Base-by-base conservation (phyloP, 495 filamentous ascomycete genomes). In the Cryomyces antarcticus region DNA sequence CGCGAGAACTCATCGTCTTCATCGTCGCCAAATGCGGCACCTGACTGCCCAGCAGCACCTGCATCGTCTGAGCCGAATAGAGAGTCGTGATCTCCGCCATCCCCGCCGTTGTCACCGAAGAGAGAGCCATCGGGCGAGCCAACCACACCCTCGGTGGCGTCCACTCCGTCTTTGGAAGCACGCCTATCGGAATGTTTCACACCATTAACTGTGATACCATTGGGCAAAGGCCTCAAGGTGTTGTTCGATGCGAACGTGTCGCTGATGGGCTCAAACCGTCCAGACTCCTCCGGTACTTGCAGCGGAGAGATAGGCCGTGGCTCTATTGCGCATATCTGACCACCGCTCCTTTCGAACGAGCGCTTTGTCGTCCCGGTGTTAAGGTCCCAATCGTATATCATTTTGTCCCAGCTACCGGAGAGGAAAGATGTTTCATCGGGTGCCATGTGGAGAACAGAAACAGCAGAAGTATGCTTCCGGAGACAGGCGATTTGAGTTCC, bases 321-420 rank as follows among this genome's bases (percentile, higher is more conserved):
- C 56, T 94, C 86, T 41, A 99, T 72, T 7, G 84, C 71, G 9
- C 81, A 88, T 42, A 99, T 84, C 52, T 99, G 89, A 1, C 78
- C 67, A 4, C 79, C 82, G 49, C 69, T 80, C 24, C 79, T 75
- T 35, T 75, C 71, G 51, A 86, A 99, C 10, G 66, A 66, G 28
- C 84, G 74, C 40, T 73, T 71, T 11, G 80, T 65, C 50, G 81
- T 70, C 4, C 92, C 92, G 3, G 77, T 89, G 49, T 96, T 84
- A 30, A 99, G 57, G 54, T 99, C 89, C 89, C 89, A 99, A 53
- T 99, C 85, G 40, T 82, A 73, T 6, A 96, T 75, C 12, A 70
- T 74, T 61, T 93, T 94, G 56, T 99, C 89, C 89, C 89, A 99
- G 60, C 85, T 87, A 2, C 89, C 89, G 10, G 86, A 94, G 4